Evolutionary conservation across 495 filamentous ascomycete genomes (phyloP).

Genomic region (Xylaria venustula): DNA sequence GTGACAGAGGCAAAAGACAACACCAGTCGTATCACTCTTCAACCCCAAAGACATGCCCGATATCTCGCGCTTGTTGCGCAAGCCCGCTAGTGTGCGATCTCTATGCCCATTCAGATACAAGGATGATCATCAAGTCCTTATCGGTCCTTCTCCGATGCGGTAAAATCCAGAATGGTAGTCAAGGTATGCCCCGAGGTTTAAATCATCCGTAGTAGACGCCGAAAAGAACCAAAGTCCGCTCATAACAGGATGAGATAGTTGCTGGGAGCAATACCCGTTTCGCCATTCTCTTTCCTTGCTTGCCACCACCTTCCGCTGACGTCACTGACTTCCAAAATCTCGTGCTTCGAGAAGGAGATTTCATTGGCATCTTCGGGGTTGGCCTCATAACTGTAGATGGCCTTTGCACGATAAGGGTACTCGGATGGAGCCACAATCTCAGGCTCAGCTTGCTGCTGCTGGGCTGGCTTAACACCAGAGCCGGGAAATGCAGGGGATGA

Average conservation of each 20-base stretch:
- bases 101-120: slow-evolving; percentile 31
- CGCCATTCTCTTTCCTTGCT: slow-evolving; percentile 89
- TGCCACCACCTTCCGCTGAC: slow-evolving; percentile 99
- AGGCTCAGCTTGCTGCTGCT: slow-evolving; percentile 40
- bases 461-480: slow-evolving; percentile 29
- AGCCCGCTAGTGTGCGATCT: slow-evolving; percentile 12
- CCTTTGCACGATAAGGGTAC: slow-evolving; percentile 95
- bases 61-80: slow-evolving; percentile 19
- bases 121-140: slow-evolving; percentile 4
- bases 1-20: slow-evolving; percentile 16
- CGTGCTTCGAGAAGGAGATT: slow-evolving; percentile 94
- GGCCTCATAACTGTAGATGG: slow-evolving; percentile 97
- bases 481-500: slow-evolving; percentile 40
- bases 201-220: slow-evolving; percentile 26
- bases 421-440: slow-evolving; percentile 83
- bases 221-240: slow-evolving; percentile 23
- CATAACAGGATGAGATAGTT: slow-evolving; percentile 98
- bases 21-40: slow-evolving; percentile 25
- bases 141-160: not conserved
- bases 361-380: slow-evolving; percentile 98
- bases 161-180: slow-evolving; percentile 15
- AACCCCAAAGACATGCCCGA: slow-evolving; percentile 32
- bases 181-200: slow-evolving; percentile 12
- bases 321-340: slow-evolving; percentile 94
- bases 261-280: slow-evolving; percentile 95